Percentiles rank a stretch among this genome's conserved stretches.
These are phyloP conservation scores for Persicaria tinctoria DNA, from an alignment of 148 eudicot species.

Conservation along the genomic window DNA sequence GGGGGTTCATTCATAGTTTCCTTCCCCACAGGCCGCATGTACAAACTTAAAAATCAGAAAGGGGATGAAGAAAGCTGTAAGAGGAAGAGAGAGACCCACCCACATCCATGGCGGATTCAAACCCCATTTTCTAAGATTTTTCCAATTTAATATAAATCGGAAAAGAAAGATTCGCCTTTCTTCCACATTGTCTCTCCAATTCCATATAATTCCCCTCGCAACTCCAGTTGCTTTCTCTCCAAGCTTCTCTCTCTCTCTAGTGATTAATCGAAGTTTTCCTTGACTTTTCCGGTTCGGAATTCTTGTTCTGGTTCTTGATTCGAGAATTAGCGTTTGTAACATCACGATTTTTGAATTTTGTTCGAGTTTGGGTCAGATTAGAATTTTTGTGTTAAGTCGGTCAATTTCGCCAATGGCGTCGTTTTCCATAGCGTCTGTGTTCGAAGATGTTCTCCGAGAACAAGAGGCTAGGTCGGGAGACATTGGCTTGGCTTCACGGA, in stretches of 20 bases:
- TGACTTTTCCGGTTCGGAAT: background rate
- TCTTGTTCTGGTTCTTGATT: constrained; percentile 10
- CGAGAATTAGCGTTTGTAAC: background rate
- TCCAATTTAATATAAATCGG: background rate
- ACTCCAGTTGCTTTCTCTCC: constrained; percentile 9
- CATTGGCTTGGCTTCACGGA: constrained; percentile 51
- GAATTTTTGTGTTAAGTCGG: constrained; percentile 1
- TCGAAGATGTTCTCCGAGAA: constrained; percentile 63
- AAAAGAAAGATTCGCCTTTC: constrained; percentile 7
- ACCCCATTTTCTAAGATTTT: background rate
- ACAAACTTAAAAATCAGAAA: background rate
- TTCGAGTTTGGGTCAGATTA: constrained; percentile 13
- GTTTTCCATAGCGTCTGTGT: constrained; percentile 48
- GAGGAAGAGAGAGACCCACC: background rate
- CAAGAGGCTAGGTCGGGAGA: constrained; percentile 46
- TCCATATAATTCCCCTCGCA: constrained; percentile 9
- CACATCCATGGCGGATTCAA: constrained; percentile 10
- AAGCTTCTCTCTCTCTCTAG: constrained; percentile 4
- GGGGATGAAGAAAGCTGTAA: background rate
- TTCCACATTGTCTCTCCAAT: constrained; percentile 8
- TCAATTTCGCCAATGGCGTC: constrained; percentile 31
- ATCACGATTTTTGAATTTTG: background rate
- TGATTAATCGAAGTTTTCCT: background rate
- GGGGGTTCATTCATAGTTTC: constrained; percentile 1
- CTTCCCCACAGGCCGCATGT: background rate